Evolutionary conservation across 805 yeast species (phyloP), one percentile per base, ranked within the genome.

Genomic region (Yamadazyma sp.): DNA sequence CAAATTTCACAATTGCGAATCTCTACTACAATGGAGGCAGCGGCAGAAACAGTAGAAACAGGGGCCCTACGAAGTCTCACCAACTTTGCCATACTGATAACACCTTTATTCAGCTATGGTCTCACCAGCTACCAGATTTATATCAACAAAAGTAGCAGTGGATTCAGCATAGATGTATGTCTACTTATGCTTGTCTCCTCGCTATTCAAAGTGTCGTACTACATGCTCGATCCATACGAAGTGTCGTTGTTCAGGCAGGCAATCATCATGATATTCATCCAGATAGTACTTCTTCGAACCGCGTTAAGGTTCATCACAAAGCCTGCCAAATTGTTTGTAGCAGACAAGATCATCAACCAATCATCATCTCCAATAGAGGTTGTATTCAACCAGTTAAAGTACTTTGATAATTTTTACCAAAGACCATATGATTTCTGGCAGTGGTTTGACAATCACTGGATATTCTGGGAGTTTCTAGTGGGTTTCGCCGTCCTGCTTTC

Each of bases 121-220:
- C 77, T 93, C 11, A 88, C 96, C 1, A 75, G 89, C 23, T 67
- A 77, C 32, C 71, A 84, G 45, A 88, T 89, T 10, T 73, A 78
- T 50, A 66, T 71, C 32, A 73, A 76, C 22, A 67, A 80, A 54
- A 73, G 89, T 0, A 75, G 91, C 1, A 68, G 76, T 15, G 97
- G 96, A 15, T 88, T 89, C 54, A 84, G 95, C 4, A 68, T 88
- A n/a, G 97, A 90, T 60, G 85, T 90, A 8, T 90, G 96, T 61
- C 90, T 88, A 5, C 86, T 95, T 5, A 88, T 90, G 95, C 57
- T 89, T 44, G 70, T 87, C 46, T 82, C 95, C 1, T 75, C 88
- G 28, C 75, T 80, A 4, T 62, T 88, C 31, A 70, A 95, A 47
- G 80, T 89, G 18, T 77, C 79, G 39, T 89, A 86, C 64, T 90